Base-by-base conservation (phyloP, 495 filamentous ascomycete species). In the Friedmanniomyces endolithicus region DNA sequence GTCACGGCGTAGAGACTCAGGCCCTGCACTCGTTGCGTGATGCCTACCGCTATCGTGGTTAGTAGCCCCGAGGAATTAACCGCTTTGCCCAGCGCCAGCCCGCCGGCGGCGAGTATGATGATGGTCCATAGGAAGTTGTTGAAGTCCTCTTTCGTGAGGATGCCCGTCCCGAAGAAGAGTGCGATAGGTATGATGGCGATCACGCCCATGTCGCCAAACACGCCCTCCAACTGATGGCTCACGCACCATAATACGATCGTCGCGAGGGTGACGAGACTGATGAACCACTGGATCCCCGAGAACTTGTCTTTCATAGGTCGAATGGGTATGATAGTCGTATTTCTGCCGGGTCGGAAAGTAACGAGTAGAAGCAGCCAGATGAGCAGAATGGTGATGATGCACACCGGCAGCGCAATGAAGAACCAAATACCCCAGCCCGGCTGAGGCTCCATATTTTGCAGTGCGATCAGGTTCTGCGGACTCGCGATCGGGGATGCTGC, bases 71-170 rank as follows among this genome's bases (percentile, higher is more conserved):
- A 95, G 9, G 84, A 88, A 48, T 87, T 90, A 61, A 99, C 92
- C 0, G 94, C 87, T 69, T 95, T 96, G 39, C 92, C 92, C 0
- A 99, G 82, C 4, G 89, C 85, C 11, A 99, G 72, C 1, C 92
- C 92, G 39, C 92, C 92, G 16, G 94, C 92, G 0, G 92, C 92
- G 19, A 99, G 82, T 63, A 99, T 96, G 72, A 99, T 97, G 70
- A 99, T 97, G 24, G 92, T 99, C 92, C 92, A 99, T 31, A 96
- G 84, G 71, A 99, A 99, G 65, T 99, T 99, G 74, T 99, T 99
- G 66, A 99, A 99, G 67, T 99, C 92, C 71, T 97, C 92, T 68
- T 99, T 99, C 25, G 90, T 99, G 12, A 99, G 78, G 65, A 99
- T 94, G 35, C 92, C 92, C 11, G 89, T 87, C 52, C 92, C 92